Evolutionary conservation across 1,284 basidiomycete genomes (phyloP).

Genomic region (Sphagnurus paluster): DNA sequence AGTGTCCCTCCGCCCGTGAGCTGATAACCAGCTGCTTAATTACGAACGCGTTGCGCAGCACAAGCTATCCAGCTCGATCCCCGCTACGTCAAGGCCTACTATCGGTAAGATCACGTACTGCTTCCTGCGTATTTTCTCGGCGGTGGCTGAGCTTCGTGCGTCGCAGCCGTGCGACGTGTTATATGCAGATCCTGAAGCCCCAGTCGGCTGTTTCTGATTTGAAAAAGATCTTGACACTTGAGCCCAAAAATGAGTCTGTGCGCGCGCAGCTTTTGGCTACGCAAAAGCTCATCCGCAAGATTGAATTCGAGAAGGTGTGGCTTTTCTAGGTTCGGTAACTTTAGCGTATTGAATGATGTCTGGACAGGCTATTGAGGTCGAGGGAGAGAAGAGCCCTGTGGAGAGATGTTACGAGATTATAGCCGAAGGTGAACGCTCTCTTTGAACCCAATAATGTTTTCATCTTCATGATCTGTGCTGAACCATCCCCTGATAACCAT

Average conservation of each 20-base stretch:
- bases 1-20: slow-evolving; percentile 29
- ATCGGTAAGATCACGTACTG: slow-evolving; percentile 61
- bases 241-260: slow-evolving; percentile 85
- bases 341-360: neutral
- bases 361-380: slow-evolving; percentile 81
- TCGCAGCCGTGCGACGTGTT: slow-evolving; percentile 84
- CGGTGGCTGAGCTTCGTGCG: neutral
- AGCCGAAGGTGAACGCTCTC: slow-evolving; percentile 58
- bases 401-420: slow-evolving; percentile 79
- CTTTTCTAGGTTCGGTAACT: slow-evolving; percentile 1
- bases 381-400: slow-evolving; percentile 80
- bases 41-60: slow-evolving; percentile 41
- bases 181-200: slow-evolving; percentile 87
- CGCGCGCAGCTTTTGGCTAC: slow-evolving; percentile 84
- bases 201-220: slow-evolving; percentile 86
- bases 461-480: neutral
- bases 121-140: neutral
- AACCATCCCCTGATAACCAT: neutral
- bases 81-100: slow-evolving; percentile 91
- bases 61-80: slow-evolving; percentile 90
- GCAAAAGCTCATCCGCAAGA: slow-evolving; percentile 84
- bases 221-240: slow-evolving; percentile 83
- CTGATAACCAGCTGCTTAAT: slow-evolving; percentile 1
- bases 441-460: no score
- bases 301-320: slow-evolving; percentile 85